phyloP scores from a whole-genome alignment of 139 green algal genomes.

The Chlorella vulgaris region DNA sequence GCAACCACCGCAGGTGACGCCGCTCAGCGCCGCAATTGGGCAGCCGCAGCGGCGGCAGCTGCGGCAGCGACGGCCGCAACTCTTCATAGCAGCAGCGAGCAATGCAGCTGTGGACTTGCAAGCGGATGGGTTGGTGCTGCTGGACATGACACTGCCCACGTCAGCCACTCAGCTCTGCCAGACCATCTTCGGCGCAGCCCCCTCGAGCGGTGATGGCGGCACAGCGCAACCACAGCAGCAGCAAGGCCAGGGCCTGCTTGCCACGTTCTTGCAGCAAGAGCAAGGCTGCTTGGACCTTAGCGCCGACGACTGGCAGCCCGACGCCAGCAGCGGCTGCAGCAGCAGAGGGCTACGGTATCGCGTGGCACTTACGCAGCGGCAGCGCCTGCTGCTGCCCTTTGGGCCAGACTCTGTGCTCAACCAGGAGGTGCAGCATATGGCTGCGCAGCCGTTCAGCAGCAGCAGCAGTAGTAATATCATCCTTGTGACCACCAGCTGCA shows the following conservation, averaged over 20 bases:
- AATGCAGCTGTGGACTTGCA: background rate
- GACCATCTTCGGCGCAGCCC: background rate
- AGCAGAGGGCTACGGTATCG: background rate
- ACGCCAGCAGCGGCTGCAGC: background rate
- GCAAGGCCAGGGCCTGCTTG: background rate
- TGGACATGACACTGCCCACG: conserved; percentile 9
- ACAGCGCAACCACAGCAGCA: background rate
- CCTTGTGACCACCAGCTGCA: background rate
- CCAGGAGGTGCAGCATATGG: background rate
- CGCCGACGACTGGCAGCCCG: background rate
- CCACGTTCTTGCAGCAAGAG: background rate
- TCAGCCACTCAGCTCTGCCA: background rate
- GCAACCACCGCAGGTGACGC: too few species aligned
- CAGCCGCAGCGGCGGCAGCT: background rate
- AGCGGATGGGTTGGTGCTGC: background rate
- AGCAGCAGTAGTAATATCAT: background rate
- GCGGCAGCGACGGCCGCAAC: background rate
- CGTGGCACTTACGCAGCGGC: background rate
- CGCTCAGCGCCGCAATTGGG: too few species aligned
- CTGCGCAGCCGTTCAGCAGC: background rate
- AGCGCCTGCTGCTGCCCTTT: conserved; percentile 27
- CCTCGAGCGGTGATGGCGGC: background rate
- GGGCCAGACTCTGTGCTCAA: background rate
- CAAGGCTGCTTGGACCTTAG: background rate
- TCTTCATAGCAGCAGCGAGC: background rate